Percentiles rank a stretch among this genome's conserved stretches.
phyloP scores from a whole-genome alignment of 805 yeast genomes.

The Tetrapisispora iriomotensis region DNA sequence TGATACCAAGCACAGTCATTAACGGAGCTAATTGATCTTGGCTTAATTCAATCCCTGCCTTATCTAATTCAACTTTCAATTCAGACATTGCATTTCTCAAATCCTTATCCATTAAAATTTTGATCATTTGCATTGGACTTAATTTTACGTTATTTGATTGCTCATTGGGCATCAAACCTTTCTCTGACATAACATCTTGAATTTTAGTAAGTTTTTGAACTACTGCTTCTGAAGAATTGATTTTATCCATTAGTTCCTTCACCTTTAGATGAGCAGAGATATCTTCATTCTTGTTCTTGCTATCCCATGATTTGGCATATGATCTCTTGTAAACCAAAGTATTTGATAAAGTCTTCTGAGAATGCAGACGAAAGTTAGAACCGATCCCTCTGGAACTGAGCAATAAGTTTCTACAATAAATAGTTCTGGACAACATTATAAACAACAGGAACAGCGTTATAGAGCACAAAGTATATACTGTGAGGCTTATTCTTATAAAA shows the following conservation, averaged over 20 bases:
- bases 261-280: conserved; percentile 22
- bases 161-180: conserved; percentile 12
- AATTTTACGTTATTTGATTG: conserved; percentile 9
- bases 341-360: no score
- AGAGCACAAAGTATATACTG: no score
- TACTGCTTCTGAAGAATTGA: conserved; percentile 15
- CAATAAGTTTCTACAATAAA: no score
- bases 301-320: conserved; percentile 24
- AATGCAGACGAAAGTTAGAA: no score
- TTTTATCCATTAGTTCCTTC: conserved; percentile 18
- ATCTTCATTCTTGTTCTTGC: conserved; percentile 14
- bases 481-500: no score
- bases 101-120: conserved; percentile 21
- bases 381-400: no score
- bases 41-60: conserved; percentile 20
- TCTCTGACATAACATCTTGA: conserved; percentile 16
- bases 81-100: conserved; percentile 19
- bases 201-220: conserved; percentile 14
- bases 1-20: conserved; percentile 22
- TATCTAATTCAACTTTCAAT: conserved; percentile 18
- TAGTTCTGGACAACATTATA: no score
- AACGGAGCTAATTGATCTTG: conserved; percentile 23
- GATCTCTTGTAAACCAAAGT: conserved; percentile 3
- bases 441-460: no score
- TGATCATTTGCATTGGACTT: conserved; percentile 12